These are phyloP conservation scores for Meripilus lineatus DNA, from an alignment of 1,284 basidiomycete genomes.

Conservation along the genomic window DNA sequence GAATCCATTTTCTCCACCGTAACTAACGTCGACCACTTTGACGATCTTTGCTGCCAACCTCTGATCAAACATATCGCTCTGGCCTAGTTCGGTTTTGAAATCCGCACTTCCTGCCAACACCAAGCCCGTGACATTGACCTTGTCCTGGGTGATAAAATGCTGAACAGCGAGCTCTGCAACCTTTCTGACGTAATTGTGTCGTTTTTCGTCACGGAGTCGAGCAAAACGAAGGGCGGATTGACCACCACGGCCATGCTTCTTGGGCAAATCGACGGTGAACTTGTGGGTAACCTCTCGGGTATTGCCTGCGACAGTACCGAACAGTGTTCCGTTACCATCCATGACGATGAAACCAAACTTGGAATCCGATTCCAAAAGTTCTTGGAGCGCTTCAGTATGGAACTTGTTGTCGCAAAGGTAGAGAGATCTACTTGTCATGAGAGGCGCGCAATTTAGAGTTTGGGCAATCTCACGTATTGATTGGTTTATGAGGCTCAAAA, in stretches of 20 bases:
- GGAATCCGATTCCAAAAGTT: conserved; percentile 95
- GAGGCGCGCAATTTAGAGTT: conserved; percentile 8
- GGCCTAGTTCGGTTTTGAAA: conserved; percentile 96
- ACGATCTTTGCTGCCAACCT: conserved; percentile 87
- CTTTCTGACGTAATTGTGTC: conserved; percentile 99
- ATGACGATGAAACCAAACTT: conserved; percentile 99
- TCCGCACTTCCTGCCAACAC: conserved; percentile 99
- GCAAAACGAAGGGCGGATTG: conserved; percentile 99
- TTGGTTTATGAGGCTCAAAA: conserved; percentile 96
- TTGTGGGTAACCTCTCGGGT: conserved; percentile 97
- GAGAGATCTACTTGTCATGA: conserved; percentile 57
- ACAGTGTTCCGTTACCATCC: conserved; percentile 96
- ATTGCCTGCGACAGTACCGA: conserved; percentile 94
- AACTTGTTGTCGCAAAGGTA: conserved; percentile 99
- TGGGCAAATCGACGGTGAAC: conserved; percentile 97
- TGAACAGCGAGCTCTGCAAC: conserved; percentile 96
- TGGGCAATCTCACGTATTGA: conserved; percentile 78
- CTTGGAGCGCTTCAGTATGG: conserved; percentile 95
- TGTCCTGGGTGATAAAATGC: conserved; percentile 97
- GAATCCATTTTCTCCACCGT: conserved; percentile 99
- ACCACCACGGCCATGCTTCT: conserved; percentile 99
- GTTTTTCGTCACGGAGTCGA: conserved; percentile 97
- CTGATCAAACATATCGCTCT: conserved; percentile 94
- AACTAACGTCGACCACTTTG: conserved; percentile 97
- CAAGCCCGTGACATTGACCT: conserved; percentile 94